Evolutionary conservation across 1,284 basidiomycete species (phyloP).

Genomic region (Rhodofomes roseus): DNA sequence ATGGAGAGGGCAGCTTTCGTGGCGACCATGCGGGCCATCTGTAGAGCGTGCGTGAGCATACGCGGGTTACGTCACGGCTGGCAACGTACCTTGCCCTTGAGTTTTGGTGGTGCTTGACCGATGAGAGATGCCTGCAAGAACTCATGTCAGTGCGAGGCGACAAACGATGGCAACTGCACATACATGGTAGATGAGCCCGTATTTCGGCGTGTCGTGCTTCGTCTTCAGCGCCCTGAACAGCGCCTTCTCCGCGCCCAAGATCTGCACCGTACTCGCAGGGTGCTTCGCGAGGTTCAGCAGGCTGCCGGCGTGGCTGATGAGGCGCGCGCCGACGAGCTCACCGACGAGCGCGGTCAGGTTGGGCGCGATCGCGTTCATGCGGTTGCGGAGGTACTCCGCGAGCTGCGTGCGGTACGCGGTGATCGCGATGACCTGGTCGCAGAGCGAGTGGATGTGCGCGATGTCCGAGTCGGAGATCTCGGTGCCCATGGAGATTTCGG

Average conservation of each 20-base stretch:
- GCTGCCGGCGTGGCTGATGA: constrained; percentile 96
- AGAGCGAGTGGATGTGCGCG: constrained; percentile 93
- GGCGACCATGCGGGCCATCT: constrained; percentile 99
- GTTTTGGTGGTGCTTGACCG: constrained; percentile 95
- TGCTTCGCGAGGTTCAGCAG: constrained; percentile 98
- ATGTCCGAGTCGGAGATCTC: constrained; percentile 93
- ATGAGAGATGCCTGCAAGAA: constrained; percentile 80
- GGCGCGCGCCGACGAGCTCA: constrained; percentile 91
- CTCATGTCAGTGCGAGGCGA: constrained; percentile 86
- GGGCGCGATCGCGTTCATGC: constrained; percentile 97
- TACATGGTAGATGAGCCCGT: constrained; percentile 85
- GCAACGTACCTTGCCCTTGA: constrained; percentile 86
- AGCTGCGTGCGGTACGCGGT: constrained; percentile 91
- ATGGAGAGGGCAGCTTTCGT: constrained; percentile 97
- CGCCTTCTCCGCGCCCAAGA: constrained; percentile 97
- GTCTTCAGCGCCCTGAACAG: constrained; percentile 98
- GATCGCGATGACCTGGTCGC: constrained; percentile 85
- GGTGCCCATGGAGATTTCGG: constrained; percentile 95
- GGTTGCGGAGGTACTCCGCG: constrained; percentile 89
- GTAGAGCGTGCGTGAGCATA: neutral
- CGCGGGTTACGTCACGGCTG: neutral
- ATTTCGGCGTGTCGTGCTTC: constrained; percentile 98
- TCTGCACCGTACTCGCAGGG: constrained; percentile 97
- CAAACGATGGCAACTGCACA: constrained; percentile 89
- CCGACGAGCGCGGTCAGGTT: constrained; percentile 93